Conservation (phyloP, 768 basidiomycete species). For the Gloeopeniophorella convolvens region DNA sequence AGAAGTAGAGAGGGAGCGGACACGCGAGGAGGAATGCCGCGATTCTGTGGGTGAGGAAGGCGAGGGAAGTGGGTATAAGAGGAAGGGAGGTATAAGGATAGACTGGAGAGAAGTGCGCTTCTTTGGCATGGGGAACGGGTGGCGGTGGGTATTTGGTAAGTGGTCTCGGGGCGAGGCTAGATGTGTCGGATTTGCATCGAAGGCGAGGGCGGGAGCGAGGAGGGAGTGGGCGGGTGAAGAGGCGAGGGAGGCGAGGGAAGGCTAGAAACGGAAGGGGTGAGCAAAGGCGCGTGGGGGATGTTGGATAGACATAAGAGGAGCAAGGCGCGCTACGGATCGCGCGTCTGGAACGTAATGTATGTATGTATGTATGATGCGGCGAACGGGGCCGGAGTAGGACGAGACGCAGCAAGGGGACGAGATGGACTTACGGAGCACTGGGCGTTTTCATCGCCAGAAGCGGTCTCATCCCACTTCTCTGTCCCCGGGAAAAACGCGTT, state of each 20-base stretch:
- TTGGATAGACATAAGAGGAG: not conserved
- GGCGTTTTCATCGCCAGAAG: no score
- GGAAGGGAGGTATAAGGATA: slow-evolving; percentile 43
- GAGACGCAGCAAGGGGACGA: not conserved
- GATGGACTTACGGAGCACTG: slow-evolving; percentile 2
- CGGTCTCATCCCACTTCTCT: not conserved
- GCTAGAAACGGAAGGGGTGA: slow-evolving; percentile 2
- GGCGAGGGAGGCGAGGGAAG: no score
- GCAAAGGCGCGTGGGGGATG: not conserved
- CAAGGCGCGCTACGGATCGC: not conserved
- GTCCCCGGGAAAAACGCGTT: not conserved
- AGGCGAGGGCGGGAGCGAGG: slow-evolving; percentile 4
- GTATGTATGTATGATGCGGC: no score
- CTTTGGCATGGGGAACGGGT: slow-evolving; percentile 34
- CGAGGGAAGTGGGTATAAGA: slow-evolving; percentile 25
- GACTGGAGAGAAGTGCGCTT: slow-evolving; percentile 50
- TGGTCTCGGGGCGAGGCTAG: slow-evolving; percentile 1
- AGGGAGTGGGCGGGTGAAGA: slow-evolving; percentile 1
- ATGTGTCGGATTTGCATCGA: not conserved
- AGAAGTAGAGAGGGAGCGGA: slow-evolving; percentile 21
- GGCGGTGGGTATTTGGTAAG: slow-evolving; percentile 6
- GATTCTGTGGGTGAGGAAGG: slow-evolving; percentile 24
- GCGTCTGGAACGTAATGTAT: not conserved
- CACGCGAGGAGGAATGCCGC: slow-evolving; percentile 20
- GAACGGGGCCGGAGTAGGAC: no score